phyloP scores from a whole-genome alignment of 495 filamentous ascomycete species.

The Articulospora tetracladia region DNA sequence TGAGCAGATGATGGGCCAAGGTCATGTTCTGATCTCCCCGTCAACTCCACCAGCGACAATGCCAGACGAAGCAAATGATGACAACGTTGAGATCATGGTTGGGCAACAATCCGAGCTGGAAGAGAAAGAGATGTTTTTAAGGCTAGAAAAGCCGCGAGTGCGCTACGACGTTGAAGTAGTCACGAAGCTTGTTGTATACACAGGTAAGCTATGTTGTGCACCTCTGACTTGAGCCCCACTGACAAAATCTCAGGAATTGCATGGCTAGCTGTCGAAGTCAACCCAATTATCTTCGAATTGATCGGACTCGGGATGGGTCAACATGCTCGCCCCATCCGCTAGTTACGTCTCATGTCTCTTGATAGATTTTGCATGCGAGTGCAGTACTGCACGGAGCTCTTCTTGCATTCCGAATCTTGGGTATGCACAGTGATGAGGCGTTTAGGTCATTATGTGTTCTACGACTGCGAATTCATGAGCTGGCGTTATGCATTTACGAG shows the following conservation, averaged over 20 bases:
- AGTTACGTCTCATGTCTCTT: background rate
- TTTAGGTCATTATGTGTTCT: background rate
- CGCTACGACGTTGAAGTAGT: conserved; percentile 97
- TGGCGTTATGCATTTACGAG: background rate
- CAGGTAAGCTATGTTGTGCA: conserved; percentile 52
- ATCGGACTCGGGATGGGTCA: conserved; percentile 51
- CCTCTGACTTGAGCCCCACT: background rate
- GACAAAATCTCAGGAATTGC: conserved; percentile 49
- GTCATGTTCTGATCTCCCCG: conserved; percentile 35
- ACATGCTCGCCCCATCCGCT: background rate
- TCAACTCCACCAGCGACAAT: conserved; percentile 33
- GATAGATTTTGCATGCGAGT: background rate
- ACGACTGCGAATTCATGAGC: background rate
- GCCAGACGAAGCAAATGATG: conserved; percentile 18
- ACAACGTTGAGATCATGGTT: conserved; percentile 31
- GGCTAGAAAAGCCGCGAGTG: conserved; percentile 81
- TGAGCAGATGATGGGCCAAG: conserved; percentile 68
- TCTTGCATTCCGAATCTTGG: background rate
- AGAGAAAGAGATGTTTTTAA: conserved; percentile 81
- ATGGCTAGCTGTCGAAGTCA: conserved; percentile 65
- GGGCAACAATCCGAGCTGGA: conserved; percentile 45
- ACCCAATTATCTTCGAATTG: conserved; percentile 63
- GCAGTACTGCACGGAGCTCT: background rate
- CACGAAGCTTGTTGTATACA: conserved; percentile 93
- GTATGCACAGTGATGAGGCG: background rate